Base-by-base conservation (phyloP, 2,329 filamentous ascomycete genomes). In the Aureobasidium sp. region DNA sequence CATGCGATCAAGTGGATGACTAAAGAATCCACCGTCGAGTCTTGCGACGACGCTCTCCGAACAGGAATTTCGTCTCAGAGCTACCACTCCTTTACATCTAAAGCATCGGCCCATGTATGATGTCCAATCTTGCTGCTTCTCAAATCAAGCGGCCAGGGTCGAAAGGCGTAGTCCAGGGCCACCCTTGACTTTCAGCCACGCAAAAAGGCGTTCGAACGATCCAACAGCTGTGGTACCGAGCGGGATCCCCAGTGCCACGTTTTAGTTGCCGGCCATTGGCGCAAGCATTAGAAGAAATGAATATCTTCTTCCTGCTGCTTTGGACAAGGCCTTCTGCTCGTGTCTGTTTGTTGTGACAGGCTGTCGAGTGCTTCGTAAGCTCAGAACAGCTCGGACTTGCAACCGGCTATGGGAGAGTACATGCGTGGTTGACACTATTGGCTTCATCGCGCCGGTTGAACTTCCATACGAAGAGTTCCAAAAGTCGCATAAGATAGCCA, bases 181-280 rank as follows among this genome's bases (percentile, higher is more conserved):
- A 29, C 45, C 17, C 34, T 22, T 34, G 39, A 56, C 39, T 44
- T n/a, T 48, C 42, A 58, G 55, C 55, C 55, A 58, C 55, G 48
- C n/a, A 47, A 9, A 36, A 36, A 58, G 29, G 31, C 55, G 55
- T 58, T 47, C 31, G 55, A 58, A 58, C 55, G 55, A 42, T 37
- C 17, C 31, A 58, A 58, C 42, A 58, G 55, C 29, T 22, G 15
- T 58, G 55, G 55, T 58, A 58, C 55, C 55, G 55, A 58, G 22
- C 55, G 53, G 55, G 55, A 48, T 27, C 55, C 55, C 55, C 55
- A 58, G 42, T 48, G 55, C 55, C 55, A 58, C 55, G 55, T 47
- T 58, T 29, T 58, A 58, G 55, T 29, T 58, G 55, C 55, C 55
- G 55, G 55, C 55, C 47, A 37, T 58, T 48, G 55, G 31, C 17